phyloP scores from a whole-genome alignment of 2,329 filamentous ascomycete genomes.

The Cyphellophora europaea region DNA sequence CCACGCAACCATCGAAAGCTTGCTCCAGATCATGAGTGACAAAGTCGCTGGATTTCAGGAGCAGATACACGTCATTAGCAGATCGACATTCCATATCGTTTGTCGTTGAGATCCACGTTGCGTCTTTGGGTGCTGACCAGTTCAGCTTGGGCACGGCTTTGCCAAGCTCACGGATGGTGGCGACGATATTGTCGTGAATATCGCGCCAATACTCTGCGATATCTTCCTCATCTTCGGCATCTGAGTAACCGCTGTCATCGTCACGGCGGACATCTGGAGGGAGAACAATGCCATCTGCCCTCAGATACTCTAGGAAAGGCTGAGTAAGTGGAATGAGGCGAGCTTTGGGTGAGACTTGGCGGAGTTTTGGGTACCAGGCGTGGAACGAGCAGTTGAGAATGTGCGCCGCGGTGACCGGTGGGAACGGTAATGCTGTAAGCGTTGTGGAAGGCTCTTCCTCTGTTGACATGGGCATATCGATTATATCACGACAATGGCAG shows the following conservation, averaged over 20 bases:
- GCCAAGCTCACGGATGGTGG: slow-evolving; percentile 69
- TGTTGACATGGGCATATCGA: no score
- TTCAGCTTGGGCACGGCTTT: slow-evolving; percentile 91
- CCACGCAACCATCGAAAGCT: slow-evolving; percentile 68
- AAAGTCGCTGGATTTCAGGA: slow-evolving; percentile 91
- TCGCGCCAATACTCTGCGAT: slow-evolving; percentile 52
- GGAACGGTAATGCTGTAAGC: slow-evolving; percentile 53
- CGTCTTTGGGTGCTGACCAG: slow-evolving; percentile 95
- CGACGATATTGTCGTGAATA: slow-evolving; percentile 66
- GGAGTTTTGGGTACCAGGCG: slow-evolving; percentile 79
- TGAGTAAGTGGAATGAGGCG: slow-evolving; percentile 68
- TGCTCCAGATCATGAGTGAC: slow-evolving; percentile 90
- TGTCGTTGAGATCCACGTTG: slow-evolving; percentile 76
- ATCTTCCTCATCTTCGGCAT: slow-evolving; percentile 42
- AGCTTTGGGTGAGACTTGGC: slow-evolving; percentile 72
- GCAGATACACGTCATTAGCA: slow-evolving; percentile 84
- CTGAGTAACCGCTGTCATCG: slow-evolving; percentile 40
- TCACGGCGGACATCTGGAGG: slow-evolving; percentile 35
- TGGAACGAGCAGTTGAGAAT: slow-evolving; percentile 94
- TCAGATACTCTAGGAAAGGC: slow-evolving; percentile 76
- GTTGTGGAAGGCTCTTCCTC: no score
- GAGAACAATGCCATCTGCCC: slow-evolving; percentile 84
- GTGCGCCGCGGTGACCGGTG: slow-evolving; percentile 73
- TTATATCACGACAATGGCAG: no score
- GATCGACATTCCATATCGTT: slow-evolving; percentile 88